phyloP scores from a whole-genome alignment of 129 eudicot genomes.

The Flaveria linearis region DNA sequence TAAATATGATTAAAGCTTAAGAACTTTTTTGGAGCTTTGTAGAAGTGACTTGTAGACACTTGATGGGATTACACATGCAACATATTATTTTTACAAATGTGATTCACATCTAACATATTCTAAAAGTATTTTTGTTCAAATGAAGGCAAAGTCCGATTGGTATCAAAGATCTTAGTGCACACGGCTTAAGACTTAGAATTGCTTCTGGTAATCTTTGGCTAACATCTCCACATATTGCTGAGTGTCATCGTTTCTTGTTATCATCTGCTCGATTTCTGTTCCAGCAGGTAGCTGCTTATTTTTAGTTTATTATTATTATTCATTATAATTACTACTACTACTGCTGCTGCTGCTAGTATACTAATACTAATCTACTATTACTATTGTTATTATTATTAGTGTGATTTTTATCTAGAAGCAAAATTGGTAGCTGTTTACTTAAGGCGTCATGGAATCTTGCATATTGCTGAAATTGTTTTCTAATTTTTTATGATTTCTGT shows the following conservation, averaged over 20 bases:
- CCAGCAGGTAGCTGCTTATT: conserved; percentile 53
- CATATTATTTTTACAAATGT: background rate
- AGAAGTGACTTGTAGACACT: too few relatives aligned
- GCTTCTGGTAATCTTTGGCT: conserved; percentile 70
- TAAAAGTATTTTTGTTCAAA: conserved; percentile 20
- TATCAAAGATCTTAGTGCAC: conserved; percentile 57
- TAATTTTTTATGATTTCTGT: background rate
- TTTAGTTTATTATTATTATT: background rate
- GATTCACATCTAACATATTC: background rate
- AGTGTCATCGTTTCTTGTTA: conserved; percentile 44
- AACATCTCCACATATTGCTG: conserved; percentile 42
- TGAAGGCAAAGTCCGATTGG: conserved; percentile 45
- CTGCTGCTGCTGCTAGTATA: too few relatives aligned
- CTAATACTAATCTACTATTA: too few relatives aligned
- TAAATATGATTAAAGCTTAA: background rate
- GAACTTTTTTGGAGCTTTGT: background rate
- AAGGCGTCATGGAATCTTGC: conserved; percentile 1
- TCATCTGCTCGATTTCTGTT: conserved; percentile 63
- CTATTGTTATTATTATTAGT: too few relatives aligned
- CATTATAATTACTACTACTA: too few relatives aligned
- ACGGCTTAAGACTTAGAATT: conserved; percentile 69
- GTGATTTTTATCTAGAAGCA: background rate
- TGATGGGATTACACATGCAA: background rate
- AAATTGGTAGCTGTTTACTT: conserved; percentile 28
- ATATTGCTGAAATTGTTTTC: conserved; percentile 6